A percentile compares a stretch with the other conserved stretches of the same genome.
These are phyloP conservation scores for Mycena galopus DNA, from an alignment of 768 basidiomycete species.

Conservation along the genomic window DNA sequence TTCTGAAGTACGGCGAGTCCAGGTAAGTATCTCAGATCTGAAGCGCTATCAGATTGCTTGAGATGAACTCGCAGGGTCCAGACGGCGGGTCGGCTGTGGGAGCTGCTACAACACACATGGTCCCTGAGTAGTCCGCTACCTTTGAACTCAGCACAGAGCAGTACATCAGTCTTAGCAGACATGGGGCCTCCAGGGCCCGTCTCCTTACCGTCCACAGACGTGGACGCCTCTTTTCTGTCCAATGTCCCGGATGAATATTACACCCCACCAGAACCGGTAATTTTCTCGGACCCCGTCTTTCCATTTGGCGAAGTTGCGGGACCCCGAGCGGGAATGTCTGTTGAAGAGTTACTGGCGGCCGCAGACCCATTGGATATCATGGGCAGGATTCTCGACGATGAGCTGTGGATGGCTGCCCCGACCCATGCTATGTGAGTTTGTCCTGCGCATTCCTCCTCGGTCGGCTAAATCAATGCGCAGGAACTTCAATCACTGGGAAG, in stretches of 20 bases:
- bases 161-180: too few species aligned
- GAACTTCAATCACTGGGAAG: slow-evolving; percentile 4
- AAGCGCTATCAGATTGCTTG: too few species aligned
- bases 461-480: not conserved
- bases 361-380: not conserved
- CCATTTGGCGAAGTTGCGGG: too few species aligned
- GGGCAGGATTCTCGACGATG: slow-evolving; percentile 18
- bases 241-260: too few species aligned
- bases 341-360: slow-evolving; percentile 20
- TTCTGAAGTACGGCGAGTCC: slow-evolving; percentile 17
- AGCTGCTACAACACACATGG: not conserved
- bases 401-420: slow-evolving; percentile 30
- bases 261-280: too few species aligned
- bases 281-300: too few species aligned
- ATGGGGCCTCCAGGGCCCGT: too few species aligned
- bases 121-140: not conserved
- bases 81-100: slow-evolving; percentile 3
- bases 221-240: too few species aligned
- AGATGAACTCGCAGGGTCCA: not conserved
- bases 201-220: too few species aligned
- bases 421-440: slow-evolving; percentile 14
- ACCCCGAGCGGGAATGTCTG: not conserved
- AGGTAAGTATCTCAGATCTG: slow-evolving; percentile 16
- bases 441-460: too few species aligned
- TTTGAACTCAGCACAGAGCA: too few species aligned